Evolutionary conservation across 202 grass and related monocot species (phyloP), one percentile per base, ranked within the genome.

Genomic region (Hordeum pubiflorum): DNA sequence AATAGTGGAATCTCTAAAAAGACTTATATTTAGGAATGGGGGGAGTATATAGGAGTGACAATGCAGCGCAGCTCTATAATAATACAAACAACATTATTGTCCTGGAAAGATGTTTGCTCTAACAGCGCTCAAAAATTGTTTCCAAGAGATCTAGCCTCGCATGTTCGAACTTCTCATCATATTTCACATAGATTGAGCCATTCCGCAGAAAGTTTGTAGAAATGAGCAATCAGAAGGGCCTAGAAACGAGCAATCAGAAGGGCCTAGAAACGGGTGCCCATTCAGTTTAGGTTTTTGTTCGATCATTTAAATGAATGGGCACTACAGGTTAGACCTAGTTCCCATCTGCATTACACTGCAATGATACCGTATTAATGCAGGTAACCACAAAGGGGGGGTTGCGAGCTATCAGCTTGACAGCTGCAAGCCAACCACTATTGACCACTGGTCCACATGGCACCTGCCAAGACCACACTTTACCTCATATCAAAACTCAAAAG

Each of bases 341-440:
- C 58, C 78, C 78, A 82, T 50, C 33, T 66, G 78, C 71, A 82
- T 32, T 78, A 34, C 78, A 55, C 5, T 8, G 46, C 65, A 73
- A 89, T 89, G 87, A 89, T 82, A 55, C 23, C 58, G 22, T 74
- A 85, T 82, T 78, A 67, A 85, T 73, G 71, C 72, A 33, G 78
- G 76, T 66, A 87, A 37, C 46, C 65, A 65, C 82, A 84, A 82
- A 85, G 29, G 38, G 61, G 63, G 74, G 83, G 39, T 59, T 69
- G 84, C 77, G 75, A 61, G 69, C 62, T 74, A 83, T 39, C 81
- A 75, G 74, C 74, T 54, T 86, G 87, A 82, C 87, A 89, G 87
- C 83, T 79, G 79, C 83, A 74, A 85, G 79, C 87, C 79, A 83
- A 83, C 87, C 74, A 86, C 74, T 86, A 74, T 82, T 89, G 67